Evolutionary conservation across 805 yeast species (phyloP).

Genomic region (Jamesozyma spencerorum): DNA sequence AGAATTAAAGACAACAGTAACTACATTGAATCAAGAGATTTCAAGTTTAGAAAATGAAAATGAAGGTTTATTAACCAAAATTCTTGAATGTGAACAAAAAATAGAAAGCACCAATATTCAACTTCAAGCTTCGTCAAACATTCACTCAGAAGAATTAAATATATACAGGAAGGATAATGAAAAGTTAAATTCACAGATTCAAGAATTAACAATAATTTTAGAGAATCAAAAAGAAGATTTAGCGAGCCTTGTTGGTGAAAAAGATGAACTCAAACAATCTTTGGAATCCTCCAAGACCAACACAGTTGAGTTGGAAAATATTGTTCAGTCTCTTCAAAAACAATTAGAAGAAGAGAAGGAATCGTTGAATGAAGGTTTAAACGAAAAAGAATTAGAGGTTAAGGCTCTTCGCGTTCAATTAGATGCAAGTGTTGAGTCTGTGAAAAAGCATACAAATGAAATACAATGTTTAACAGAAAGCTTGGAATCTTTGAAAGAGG

Average conservation of each 20-base stretch:
- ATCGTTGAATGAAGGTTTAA: constrained; percentile 14
- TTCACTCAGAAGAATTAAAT: constrained; percentile 31
- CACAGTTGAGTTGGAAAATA: constrained; percentile 32
- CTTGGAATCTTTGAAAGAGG: constrained; percentile 16
- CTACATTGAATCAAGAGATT: constrained; percentile 35
- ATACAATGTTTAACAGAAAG: constrained; percentile 20
- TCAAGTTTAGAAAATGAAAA: constrained; percentile 44
- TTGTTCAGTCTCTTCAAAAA: constrained; percentile 2
- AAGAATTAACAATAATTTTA: constrained; percentile 33
- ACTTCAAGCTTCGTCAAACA: constrained; percentile 31
- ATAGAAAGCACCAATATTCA: constrained; percentile 32
- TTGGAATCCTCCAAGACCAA: constrained; percentile 13
- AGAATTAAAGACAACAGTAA: constrained; percentile 28
- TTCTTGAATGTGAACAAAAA: constrained; percentile 39
- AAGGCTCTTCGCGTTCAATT: constrained; percentile 23
- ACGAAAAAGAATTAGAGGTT: constrained; percentile 21
- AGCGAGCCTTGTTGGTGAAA: constrained; percentile 30
- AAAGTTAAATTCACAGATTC: constrained; percentile 21
- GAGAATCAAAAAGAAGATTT: constrained; percentile 30
- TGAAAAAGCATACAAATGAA: constrained; percentile 6
- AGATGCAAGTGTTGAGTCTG: constrained; percentile 16
- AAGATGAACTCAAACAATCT: constrained; percentile 29
- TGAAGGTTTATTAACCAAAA: constrained; percentile 42
- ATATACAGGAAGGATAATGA: constrained; percentile 12
- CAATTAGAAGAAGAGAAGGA: constrained; percentile 8